Percentiles rank a stretch among this genome's conserved stretches.
These are phyloP conservation scores for Penicillium sp. DNA, from an alignment of 2,329 filamentous ascomycete species.

Conservation along the genomic window DNA sequence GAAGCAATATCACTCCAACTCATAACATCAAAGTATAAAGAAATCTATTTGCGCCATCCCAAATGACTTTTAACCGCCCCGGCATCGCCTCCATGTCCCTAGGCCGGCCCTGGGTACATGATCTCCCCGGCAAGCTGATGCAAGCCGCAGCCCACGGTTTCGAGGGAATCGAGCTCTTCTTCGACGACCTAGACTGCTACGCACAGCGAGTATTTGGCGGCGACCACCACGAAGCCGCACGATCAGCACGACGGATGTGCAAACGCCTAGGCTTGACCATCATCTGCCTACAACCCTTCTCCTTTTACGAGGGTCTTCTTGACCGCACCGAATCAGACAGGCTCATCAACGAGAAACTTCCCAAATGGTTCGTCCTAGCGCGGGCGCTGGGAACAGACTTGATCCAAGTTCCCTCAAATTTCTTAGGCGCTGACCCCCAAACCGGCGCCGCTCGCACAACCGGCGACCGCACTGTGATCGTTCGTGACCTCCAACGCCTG, in stretches of 20 bases:
- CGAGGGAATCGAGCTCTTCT: constrained; percentile 38
- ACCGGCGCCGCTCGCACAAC: constrained; percentile 43
- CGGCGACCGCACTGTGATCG: constrained; percentile 21
- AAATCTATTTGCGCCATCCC: neutral
- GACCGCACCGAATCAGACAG: constrained; percentile 57
- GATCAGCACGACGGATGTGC: constrained; percentile 50
- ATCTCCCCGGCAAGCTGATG: constrained; percentile 63
- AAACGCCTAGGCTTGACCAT: constrained; percentile 30
- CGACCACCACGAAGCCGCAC: constrained; percentile 26
- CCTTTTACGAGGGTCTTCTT: constrained; percentile 70
- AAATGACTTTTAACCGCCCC: constrained; percentile 40
- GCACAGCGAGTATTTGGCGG: constrained; percentile 26
- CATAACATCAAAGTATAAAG: neutral
- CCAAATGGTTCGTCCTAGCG: constrained; percentile 66
- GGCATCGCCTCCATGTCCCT: constrained; percentile 75
- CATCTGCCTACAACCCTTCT: constrained; percentile 68
- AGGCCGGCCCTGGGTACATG: constrained; percentile 67
- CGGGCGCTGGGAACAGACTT: constrained; percentile 63
- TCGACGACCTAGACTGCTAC: constrained; percentile 35
- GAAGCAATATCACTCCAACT: neutral
- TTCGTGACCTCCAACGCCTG: constrained; percentile 43
- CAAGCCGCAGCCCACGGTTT: constrained; percentile 53
- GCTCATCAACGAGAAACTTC: constrained; percentile 58
- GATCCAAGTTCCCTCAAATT: constrained; percentile 70
- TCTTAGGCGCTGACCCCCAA: constrained; percentile 46